Conservation (phyloP, 495 filamentous ascomycete genomes). For the Halenospora varia region DNA sequence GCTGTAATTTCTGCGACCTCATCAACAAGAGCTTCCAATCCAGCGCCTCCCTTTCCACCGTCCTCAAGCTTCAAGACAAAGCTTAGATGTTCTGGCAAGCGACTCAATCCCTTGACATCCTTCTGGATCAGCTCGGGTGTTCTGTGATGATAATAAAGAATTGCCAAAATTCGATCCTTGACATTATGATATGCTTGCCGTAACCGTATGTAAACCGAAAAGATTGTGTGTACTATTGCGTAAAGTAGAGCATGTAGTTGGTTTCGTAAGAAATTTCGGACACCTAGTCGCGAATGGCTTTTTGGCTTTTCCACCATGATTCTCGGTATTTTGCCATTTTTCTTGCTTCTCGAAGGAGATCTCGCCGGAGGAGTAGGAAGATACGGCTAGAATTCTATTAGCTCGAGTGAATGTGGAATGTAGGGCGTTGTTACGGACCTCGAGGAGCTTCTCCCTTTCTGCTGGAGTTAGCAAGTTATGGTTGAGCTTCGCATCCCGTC, state of each 20-base stretch:
- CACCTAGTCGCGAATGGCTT: conserved; percentile 35
- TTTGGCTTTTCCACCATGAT: conserved; percentile 27
- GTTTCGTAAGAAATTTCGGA: conserved; percentile 63
- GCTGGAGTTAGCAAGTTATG: conserved; percentile 55
- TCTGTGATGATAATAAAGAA: conserved; percentile 88
- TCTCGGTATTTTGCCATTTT: conserved; percentile 20
- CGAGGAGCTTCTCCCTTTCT: conserved; percentile 68
- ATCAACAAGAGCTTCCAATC: conserved; percentile 75
- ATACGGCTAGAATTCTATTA: conserved; percentile 49
- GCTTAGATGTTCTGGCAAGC: conserved; percentile 80
- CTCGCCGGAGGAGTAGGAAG: conserved; percentile 56
- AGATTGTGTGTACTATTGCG: conserved; percentile 70
- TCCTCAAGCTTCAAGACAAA: conserved; percentile 75
- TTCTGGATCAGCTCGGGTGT: conserved; percentile 85
- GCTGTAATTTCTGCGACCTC: conserved; percentile 86
- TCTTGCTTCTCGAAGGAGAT: conserved; percentile 21
- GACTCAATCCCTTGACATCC: conserved; percentile 71
- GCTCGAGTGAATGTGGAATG: neutral
- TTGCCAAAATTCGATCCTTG: conserved; percentile 65
- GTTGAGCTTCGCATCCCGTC: conserved; percentile 55
- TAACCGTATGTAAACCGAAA: conserved; percentile 79
- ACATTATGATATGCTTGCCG: conserved; percentile 75
- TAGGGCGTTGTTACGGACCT: conserved; percentile 30
- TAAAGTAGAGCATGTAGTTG: conserved; percentile 68
- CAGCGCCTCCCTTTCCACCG: conserved; percentile 59